phyloP scores from a whole-genome alignment of 2,329 filamentous ascomycete species.

The Arthrocladium fulminans region DNA sequence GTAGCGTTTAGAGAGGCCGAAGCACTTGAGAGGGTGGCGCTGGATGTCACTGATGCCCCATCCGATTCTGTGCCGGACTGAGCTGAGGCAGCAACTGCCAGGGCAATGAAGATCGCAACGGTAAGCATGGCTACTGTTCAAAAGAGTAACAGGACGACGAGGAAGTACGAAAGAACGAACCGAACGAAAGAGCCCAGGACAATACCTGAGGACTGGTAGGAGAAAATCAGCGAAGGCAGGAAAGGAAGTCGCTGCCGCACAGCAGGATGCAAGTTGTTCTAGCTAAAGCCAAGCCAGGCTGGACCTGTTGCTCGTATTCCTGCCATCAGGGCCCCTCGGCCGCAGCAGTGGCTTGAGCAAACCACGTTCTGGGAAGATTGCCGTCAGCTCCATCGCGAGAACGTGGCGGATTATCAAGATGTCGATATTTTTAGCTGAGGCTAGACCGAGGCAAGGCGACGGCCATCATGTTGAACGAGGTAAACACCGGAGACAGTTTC shows the following conservation, averaged over 20 bases:
- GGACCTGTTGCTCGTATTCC: background rate
- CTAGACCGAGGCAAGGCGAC: no score
- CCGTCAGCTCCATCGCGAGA: background rate
- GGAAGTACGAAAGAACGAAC: no score
- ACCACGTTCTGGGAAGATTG: background rate
- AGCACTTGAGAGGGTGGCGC: background rate
- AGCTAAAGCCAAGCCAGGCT: background rate
- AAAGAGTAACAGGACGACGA: background rate
- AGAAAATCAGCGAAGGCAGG: background rate
- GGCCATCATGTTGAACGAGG: no score
- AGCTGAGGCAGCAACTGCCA: background rate
- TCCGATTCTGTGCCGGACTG: background rate
- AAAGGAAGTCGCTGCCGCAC: background rate
- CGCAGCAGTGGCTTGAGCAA: background rate
- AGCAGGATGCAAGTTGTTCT: background rate
- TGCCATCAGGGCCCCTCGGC: background rate
- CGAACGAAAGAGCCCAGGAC: background rate
- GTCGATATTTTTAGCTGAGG: no score
- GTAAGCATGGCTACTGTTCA: background rate
- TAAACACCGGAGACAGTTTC: no score
- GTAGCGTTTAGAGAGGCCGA: slow-evolving; percentile 8
- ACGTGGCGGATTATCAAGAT: background rate
- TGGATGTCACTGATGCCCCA: background rate
- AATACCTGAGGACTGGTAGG: background rate
- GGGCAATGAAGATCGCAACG: background rate